These are phyloP conservation scores for Stagonosporopsis rhizophila DNA, from an alignment of 2,329 filamentous ascomycete genomes.

Conservation along the genomic window DNA sequence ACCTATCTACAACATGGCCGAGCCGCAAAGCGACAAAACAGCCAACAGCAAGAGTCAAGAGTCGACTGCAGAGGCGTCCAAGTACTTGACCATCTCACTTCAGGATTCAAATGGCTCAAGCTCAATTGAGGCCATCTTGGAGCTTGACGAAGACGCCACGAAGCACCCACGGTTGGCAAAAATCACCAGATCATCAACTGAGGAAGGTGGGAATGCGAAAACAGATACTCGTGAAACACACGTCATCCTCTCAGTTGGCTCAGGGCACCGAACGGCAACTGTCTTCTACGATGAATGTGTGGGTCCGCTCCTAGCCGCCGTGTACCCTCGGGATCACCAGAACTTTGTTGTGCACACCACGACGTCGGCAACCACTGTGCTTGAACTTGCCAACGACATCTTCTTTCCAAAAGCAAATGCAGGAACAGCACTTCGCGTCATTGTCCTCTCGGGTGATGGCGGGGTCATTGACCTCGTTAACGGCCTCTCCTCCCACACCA, in stretches of 20 bases:
- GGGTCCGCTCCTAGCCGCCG: conserved; percentile 51
- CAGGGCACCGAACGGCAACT: conserved; percentile 52
- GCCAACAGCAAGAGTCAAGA: conserved; percentile 2
- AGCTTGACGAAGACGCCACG: conserved; percentile 23
- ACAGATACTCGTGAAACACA: conserved; percentile 42
- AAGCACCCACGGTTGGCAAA: conserved; percentile 27
- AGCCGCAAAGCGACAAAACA: conserved; percentile 1
- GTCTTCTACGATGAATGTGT: conserved; percentile 50
- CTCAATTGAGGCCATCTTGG: conserved; percentile 15
- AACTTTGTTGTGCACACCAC: conserved; percentile 68
- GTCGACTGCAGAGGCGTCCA: not conserved
- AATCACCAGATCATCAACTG: conserved; percentile 23
- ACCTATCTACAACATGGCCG: conserved; percentile 6
- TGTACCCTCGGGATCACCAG: conserved; percentile 44
- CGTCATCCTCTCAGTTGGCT: conserved; percentile 55
- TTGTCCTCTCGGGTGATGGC: conserved; percentile 88
- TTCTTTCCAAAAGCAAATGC: conserved; percentile 59
- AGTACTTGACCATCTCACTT: conserved; percentile 18
- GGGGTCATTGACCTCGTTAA: conserved; percentile 86
- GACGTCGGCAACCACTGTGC: conserved; percentile 67
- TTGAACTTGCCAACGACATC: conserved; percentile 63
- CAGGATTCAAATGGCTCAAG: conserved; percentile 13
- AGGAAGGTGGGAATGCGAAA: conserved; percentile 2
- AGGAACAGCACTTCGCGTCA: conserved; percentile 58
- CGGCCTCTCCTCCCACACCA: conserved; percentile 55